Base-by-base conservation (phyloP, 2,329 filamentous ascomycete genomes). In the Beauveria asiatica region DNA sequence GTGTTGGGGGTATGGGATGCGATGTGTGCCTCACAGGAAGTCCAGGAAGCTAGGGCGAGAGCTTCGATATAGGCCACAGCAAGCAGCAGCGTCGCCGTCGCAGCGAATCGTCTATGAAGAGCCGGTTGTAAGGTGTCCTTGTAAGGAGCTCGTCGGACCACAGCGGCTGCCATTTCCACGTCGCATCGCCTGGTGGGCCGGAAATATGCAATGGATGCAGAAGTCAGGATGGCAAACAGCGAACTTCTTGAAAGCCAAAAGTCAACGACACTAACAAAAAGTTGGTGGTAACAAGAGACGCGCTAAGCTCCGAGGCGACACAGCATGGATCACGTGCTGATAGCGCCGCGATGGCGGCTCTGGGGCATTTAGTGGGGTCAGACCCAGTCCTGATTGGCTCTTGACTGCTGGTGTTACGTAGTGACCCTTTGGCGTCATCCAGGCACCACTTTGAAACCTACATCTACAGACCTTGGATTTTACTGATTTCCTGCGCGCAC, bases 41-140 rank as follows among this genome's bases (percentile, higher is more conserved):
- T 80, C 78, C 85, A 90, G 64, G 81, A 79, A 19, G 88, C 86
- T 64, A 96, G 80, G 60, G 85, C 72, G 57, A 94, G 74, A 53
- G 91, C 83, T 69, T 90, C 83, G 42, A 83, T 59, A 72, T 94
- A 96, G 70, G 90, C 90, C 60, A 91, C 78, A 52, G 80, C 75
- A 10, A 94, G 75, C 16, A 92, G 79, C 64, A 90, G 77, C 16
- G 83, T 80, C 52, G 88, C 88, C 13, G 90, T 91, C 64, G 86
- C 86, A 53, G 88, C 87, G 75, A 97, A 97, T 68, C 92, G 85
- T 68, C 89, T 83, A 74, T 97, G 93, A 64, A 97, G 79, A 57
- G 89, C 87, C 54, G 93, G 92, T 63, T 93, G 95, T 66, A 97
- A 78, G 73, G 95, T 95, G 76, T 96, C 90, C 79, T 91, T 88